Base-by-base conservation (phyloP, 257 asterid species). In the Penstemon barbatus region DNA sequence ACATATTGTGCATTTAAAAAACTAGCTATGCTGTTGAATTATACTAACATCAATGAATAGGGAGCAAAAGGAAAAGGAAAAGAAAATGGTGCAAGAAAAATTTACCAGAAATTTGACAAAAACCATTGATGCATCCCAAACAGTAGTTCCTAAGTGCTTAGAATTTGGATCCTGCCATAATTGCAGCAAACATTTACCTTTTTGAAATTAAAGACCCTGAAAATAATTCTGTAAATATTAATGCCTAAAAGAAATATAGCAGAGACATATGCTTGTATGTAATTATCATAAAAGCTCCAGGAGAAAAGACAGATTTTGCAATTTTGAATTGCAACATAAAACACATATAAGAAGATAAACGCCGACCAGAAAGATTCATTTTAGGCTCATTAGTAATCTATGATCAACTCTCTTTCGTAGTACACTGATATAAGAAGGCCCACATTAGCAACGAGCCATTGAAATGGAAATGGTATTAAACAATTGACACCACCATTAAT, bases 121-220 rank as follows among this genome's bases (percentile, higher is more conserved):
- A 72, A 94, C 99, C 99, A 94, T 86, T 36, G 99, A 93, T 48
- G 99, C 96, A 80, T 93, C 99, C 99, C 99, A 93, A 67, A 93
- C 97, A 39, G 99, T 93, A 65, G 99, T 93, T 44, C 99, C 99
- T 54, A 90, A 72, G 79, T 93, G 97, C 84, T 90, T 89, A 71
- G 99, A 94, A 80, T 89, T 91, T 46, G 97, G 99, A 82, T 94
- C 96, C 99, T 94, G 76, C 13, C 78, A 79, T n/a, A 74, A 70
- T 60, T 13, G 72, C 57, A 72, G 73, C 15, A 65, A 61, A 71
- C 36, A 11, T 9, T 63, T 68, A 18, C 33, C 53, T 18, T 48
- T 39, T 39, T 60, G 3, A 7, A 9, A 48, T 33, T 43, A 3
- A 15, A 48, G 63, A 68, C 10, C 5, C 33, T 12, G 39, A 58